Evolutionary conservation across 371 early-diverging fungal genomes (phyloP), one percentile per base, ranked within the genome.

Genomic region (Smittium culicis): DNA sequence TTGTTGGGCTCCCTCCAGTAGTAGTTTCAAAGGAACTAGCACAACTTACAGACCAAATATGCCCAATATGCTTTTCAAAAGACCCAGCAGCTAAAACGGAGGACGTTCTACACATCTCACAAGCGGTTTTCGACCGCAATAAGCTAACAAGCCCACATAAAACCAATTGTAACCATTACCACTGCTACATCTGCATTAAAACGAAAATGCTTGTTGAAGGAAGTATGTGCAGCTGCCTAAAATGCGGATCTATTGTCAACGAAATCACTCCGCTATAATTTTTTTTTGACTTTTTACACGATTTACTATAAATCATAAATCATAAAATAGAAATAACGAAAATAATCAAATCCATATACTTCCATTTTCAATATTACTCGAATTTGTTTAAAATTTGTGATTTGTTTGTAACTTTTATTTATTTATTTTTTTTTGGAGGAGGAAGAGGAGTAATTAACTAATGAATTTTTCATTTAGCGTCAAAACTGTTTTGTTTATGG

Each of bases 151-250:
- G 70, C 58, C 88, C 94, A 11, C 90, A 90, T 66, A 73, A 76
- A 54, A 84, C 91, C 1, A 81, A 83, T 66, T 94, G 94, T 70
- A 88, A 87, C 0, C 93, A 93, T 68, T 66, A 78, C 0, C 93
- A 86, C 69, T 94, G 94, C 75, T 94, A 94, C 72, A 90, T 90
- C 65, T 94, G 94, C 73, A 79, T 94, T 59, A 85, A 84, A 66
- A 86, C 84, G 59, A 87, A 86, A 70, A 74, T 92, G 73, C 77
- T 88, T 70, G 77, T 82, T 1, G 87, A 89, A 74, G 86, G 83
- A 29, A 82, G 80, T 45, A 86, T 86, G 67, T 91, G 87, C 82
- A 75, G 81, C 24, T 93, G 93, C 71, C 75, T 87, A 71, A 82
- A 90, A 16, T 93, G 93, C 69, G 90, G 89, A 28, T 76, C 80